These are phyloP conservation scores for Suillus bovinus DNA, from an alignment of 768 basidiomycete species.

Conservation along the genomic window DNA sequence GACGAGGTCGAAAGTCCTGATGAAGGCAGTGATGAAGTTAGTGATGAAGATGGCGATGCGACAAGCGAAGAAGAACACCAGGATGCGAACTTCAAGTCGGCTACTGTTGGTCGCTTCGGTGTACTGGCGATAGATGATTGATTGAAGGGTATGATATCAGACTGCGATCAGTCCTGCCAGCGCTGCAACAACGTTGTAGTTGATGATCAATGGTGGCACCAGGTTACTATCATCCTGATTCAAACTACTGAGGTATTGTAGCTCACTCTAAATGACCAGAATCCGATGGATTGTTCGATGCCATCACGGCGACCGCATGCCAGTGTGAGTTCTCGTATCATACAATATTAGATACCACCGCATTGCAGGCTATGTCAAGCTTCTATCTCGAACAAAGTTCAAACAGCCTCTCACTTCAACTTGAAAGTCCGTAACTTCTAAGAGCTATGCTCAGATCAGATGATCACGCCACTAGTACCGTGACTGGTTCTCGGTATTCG, in stretches of 20 bases:
- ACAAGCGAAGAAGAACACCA: constrained; percentile 9
- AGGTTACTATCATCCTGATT: too few relatives aligned
- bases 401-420: neutral
- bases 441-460: too few relatives aligned
- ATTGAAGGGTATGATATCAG: neutral
- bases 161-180: neutral
- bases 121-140: constrained; percentile 28
- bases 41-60: constrained; percentile 3
- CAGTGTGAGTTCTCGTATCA: neutral
- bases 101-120: constrained; percentile 27
- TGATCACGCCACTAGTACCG: too few relatives aligned
- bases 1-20: constrained; percentile 21
- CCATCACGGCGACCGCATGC: neutral
- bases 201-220: neutral
- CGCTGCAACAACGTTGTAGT: neutral
- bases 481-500: too few relatives aligned
- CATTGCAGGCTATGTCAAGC: neutral
- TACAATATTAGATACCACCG: neutral
- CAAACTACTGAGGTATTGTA: neutral
- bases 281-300: neutral
- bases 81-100: constrained; percentile 11
- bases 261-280: neutral
- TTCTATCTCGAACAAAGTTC: neutral
- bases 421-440: neutral
- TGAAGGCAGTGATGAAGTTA: constrained; percentile 14